phyloP scores from a whole-genome alignment of 441 rosid species.

The Metrosideros polymorpha region DNA sequence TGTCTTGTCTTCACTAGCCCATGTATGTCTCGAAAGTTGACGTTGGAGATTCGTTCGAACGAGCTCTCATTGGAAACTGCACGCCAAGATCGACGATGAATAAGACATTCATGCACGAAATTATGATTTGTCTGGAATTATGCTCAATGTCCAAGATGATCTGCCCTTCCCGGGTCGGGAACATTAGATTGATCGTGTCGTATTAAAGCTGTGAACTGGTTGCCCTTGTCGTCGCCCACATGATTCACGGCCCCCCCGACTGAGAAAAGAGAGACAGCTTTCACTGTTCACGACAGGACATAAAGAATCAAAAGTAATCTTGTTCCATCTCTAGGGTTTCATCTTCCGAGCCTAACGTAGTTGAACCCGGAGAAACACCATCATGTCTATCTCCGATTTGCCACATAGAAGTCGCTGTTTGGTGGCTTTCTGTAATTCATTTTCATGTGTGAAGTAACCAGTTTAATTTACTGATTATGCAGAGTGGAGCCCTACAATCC shows the following conservation, averaged over 20 bases:
- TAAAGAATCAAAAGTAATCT: not conserved
- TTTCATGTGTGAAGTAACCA: not conserved
- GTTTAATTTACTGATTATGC: not conserved
- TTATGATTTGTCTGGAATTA: not conserved
- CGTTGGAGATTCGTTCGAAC: not conserved
- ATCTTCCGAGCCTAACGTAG: not conserved
- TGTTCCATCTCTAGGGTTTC: not conserved
- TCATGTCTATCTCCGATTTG: not conserved
- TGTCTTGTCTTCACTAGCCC: not conserved
- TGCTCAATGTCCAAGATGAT: not conserved
- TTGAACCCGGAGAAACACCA: not conserved
- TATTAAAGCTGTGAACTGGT: not conserved
- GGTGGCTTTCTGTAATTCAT: not conserved
- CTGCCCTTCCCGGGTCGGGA: not conserved
- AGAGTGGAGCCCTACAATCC: slow-evolving; percentile 1
- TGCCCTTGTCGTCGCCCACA: not conserved
- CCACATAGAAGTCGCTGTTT: not conserved
- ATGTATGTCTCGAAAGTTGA: not conserved
- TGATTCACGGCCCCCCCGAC: not conserved
- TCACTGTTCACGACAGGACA: not conserved
- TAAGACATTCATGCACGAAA: not conserved
- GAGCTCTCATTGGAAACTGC: too few relatives aligned
- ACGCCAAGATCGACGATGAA: not conserved
- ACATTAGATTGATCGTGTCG: not conserved
- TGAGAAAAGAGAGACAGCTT: not conserved